Percentiles rank a stretch among this genome's conserved stretches.
Evolutionary conservation across 805 yeast species (phyloP).

Genomic region (Yarrowia yakushimensis): DNA sequence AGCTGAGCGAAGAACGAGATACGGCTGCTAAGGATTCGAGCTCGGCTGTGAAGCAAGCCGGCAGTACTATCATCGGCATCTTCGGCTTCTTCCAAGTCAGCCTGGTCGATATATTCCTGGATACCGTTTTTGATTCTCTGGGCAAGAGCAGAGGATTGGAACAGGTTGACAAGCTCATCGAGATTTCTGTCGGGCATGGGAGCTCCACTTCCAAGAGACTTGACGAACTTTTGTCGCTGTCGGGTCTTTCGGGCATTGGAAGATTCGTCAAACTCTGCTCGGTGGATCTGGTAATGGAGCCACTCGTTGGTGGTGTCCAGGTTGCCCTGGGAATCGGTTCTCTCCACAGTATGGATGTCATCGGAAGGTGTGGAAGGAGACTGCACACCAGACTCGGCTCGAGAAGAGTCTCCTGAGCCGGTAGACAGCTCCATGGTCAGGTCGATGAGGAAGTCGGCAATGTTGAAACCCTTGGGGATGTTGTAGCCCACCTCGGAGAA

Average conservation of each 20-base stretch:
- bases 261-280: conserved; percentile 56
- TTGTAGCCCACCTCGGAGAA: conserved; percentile 69
- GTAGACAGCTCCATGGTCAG: conserved; percentile 62
- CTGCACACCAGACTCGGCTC: background rate
- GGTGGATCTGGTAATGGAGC: conserved; percentile 79
- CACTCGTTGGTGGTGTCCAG: conserved; percentile 71
- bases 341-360: conserved; percentile 29
- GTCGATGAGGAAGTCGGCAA: conserved; percentile 91
- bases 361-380: conserved; percentile 25
- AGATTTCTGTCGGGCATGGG: conserved; percentile 27
- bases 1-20: conserved; percentile 46
- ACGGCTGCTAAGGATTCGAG: background rate
- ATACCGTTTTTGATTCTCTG: background rate
- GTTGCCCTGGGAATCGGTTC: conserved; percentile 31
- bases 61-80: conserved; percentile 30
- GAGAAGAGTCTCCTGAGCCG: conserved; percentile 19
- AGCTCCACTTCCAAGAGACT: conserved; percentile 1
- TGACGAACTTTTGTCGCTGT: conserved; percentile 13
- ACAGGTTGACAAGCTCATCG: conserved; percentile 36
- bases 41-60: background rate
- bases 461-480: conserved; percentile 86
- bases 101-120: conserved; percentile 31
- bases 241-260: background rate
- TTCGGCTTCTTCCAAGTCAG: conserved; percentile 28
- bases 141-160: conserved; percentile 32